Conservation (phyloP, 306 rosid species). For the Vachellia pachyceras region DNA sequence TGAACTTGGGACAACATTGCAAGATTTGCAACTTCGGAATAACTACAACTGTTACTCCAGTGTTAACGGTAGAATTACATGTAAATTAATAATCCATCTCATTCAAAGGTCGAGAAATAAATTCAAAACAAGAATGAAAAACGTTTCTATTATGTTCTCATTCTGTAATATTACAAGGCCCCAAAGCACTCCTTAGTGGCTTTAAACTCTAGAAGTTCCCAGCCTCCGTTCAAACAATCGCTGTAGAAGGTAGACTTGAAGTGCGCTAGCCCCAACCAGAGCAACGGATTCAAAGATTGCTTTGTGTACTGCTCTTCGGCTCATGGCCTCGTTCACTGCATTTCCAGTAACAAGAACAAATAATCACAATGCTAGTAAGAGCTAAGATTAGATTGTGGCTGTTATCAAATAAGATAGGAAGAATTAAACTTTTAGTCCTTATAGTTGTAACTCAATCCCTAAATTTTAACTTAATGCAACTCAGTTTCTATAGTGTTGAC, state of each 20-base stretch:
- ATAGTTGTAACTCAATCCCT: no score
- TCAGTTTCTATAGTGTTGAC: no score
- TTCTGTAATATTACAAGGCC: conserved; percentile 38
- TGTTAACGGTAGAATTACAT: not conserved
- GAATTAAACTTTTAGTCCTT: no score
- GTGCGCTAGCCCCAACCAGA: conserved; percentile 71
- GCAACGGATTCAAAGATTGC: conserved; percentile 80
- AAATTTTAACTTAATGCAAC: no score
- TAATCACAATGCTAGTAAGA: not conserved
- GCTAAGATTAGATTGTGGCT: not conserved
- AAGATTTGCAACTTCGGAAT: not conserved
- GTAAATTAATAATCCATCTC: conserved; percentile 22
- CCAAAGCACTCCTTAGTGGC: not conserved
- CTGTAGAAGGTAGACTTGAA: conserved; percentile 80
- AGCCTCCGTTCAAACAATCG: conserved; percentile 84
- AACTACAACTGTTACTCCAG: not conserved
- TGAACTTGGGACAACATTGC: no score
- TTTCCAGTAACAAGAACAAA: conserved; percentile 16
- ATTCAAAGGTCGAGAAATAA: not conserved
- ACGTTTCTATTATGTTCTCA: conserved; percentile 25
- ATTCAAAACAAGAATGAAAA: not conserved
- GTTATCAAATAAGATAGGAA: conserved; percentile 17
- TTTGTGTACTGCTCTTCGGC: conserved; percentile 80
- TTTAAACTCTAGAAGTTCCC: conserved; percentile 79
- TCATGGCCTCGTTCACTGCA: conserved; percentile 93